Evolutionary conservation across 208 protist species (phyloP).

Genomic region (Leishmania gerbilli): DNA sequence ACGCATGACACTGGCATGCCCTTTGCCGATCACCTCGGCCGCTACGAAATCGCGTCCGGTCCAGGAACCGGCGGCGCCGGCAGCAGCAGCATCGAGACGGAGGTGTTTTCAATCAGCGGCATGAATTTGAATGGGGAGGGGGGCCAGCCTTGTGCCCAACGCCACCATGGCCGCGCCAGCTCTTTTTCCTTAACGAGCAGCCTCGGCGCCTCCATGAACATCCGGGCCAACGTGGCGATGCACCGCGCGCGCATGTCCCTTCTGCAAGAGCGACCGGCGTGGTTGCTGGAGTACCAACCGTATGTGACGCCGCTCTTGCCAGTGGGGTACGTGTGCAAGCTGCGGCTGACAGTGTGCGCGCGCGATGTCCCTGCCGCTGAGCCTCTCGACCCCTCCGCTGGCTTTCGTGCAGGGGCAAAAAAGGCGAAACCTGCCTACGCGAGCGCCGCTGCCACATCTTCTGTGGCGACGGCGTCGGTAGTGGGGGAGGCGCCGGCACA

Average conservation of each 20-base stretch:
- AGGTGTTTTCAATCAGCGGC: background rate
- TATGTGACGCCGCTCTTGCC: constrained; percentile 76
- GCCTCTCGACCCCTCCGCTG: too few relatives aligned
- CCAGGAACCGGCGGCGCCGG: constrained; percentile 37
- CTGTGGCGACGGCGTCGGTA: background rate
- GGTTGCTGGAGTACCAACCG: constrained; percentile 68
- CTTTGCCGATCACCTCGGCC: background rate
- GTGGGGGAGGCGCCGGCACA: background rate
- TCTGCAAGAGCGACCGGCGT: constrained; percentile 48
- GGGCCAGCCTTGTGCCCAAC: background rate
- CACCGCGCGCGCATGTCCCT: constrained; percentile 58
- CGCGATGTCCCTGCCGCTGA: constrained; percentile 14
- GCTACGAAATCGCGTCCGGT: constrained; percentile 34
- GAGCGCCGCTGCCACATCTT: background rate
- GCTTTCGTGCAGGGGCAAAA: background rate
- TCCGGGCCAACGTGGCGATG: constrained; percentile 63
- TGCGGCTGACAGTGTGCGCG: constrained; percentile 51
- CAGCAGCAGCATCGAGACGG: background rate
- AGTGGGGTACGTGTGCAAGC: constrained; percentile 69
- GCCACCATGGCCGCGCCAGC: background rate
- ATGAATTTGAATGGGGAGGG: background rate
- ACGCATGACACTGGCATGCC: background rate
- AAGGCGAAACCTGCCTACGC: background rate
- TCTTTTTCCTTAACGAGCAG: constrained; percentile 43
- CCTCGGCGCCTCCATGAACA: constrained; percentile 62